Conservation (phyloP, 2,329 filamentous ascomycete genomes). For the Cladosporium sp. region DNA sequence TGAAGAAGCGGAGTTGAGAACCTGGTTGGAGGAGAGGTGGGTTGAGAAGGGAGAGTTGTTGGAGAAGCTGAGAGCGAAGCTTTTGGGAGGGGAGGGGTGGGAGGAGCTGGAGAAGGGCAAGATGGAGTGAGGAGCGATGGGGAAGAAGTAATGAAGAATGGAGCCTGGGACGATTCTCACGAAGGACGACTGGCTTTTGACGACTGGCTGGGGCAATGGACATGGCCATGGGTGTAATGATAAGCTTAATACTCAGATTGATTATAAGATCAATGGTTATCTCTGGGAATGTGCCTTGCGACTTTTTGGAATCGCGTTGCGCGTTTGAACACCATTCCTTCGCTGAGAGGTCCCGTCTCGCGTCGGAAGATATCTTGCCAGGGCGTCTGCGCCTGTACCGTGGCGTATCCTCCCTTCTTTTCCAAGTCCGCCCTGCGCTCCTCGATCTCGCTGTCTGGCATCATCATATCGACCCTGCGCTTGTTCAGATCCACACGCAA, state of each 20-base stretch:
- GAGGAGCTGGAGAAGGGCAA: not conserved
- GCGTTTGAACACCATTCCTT: constrained; percentile 36
- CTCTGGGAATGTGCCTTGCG: constrained; percentile 32
- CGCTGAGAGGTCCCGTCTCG: constrained; percentile 35
- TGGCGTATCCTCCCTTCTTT: constrained; percentile 32
- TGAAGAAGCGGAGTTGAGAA: constrained; percentile 34
- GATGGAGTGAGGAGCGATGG: not conserved
- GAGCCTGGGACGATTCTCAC: not conserved
- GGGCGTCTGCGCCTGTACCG: constrained; percentile 34
- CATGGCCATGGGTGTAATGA: not conserved
- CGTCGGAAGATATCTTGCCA: constrained; percentile 37
- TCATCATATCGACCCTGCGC: constrained; percentile 52
- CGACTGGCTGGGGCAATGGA: not conserved
- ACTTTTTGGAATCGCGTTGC: constrained; percentile 34
- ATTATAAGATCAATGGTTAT: constrained; percentile 33
- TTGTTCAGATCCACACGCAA: constrained; percentile 54
- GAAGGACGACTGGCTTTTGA: not conserved
- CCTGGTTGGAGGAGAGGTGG: constrained; percentile 42
- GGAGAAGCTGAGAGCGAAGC: constrained; percentile 29
- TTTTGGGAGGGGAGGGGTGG: constrained; percentile 10
- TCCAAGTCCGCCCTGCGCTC: constrained; percentile 40
- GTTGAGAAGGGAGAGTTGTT: constrained; percentile 40
- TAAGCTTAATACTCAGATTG: not conserved
- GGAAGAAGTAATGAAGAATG: not conserved
- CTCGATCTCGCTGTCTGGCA: constrained; percentile 47